Evolutionary conservation across 1,284 basidiomycete species (phyloP), one percentile per base, ranked within the genome.

Genomic region (Ceratobasidium sp.): DNA sequence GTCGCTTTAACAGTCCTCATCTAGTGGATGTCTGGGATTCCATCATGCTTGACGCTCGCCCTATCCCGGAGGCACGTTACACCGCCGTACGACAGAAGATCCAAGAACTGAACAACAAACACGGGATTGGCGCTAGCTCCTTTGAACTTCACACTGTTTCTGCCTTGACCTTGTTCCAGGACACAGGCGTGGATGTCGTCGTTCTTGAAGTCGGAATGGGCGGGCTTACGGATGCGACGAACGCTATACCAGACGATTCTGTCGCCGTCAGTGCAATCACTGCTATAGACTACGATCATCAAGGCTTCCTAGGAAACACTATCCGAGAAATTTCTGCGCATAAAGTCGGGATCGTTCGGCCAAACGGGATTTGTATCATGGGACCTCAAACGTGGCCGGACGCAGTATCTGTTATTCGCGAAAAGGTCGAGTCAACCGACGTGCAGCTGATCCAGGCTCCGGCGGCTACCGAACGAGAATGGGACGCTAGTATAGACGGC

Each of bases 151-250:
- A 95, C 76, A 94, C 96, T 0, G 87, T 93, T 76, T 92, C 91
- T 0, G 95, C 93, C 0, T 89, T 94, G 65, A 84, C 87, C 62
- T 83, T 93, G 61, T 95, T 96, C 82, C 92, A 96, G 80, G 85
- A 85, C 3, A 85, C 84, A 0, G 78, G 85, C 25, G 87, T 97
- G 0, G 96, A 98, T 81, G 83, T 99, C 19, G 91, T 94, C 62
- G 89, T 99, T 4, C 85, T 99, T 68, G 97, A 99, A 85, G 97
- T 97, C 8, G 98, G 97, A 0, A 92, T 99, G 90, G 98, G 97
- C 0, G 98, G 98, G 0, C 87, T 90, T 2, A 85, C 93, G 71
- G 98, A 99, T 82, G 97, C 97, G 22, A 99, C 98, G 1, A 99
- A 99, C 82, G 89, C 95, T 68, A 90, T 98, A 17, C 88, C 91